Evolutionary conservation across 345 rosid species (phyloP).

Genomic region (Raphanus sativus): DNA sequence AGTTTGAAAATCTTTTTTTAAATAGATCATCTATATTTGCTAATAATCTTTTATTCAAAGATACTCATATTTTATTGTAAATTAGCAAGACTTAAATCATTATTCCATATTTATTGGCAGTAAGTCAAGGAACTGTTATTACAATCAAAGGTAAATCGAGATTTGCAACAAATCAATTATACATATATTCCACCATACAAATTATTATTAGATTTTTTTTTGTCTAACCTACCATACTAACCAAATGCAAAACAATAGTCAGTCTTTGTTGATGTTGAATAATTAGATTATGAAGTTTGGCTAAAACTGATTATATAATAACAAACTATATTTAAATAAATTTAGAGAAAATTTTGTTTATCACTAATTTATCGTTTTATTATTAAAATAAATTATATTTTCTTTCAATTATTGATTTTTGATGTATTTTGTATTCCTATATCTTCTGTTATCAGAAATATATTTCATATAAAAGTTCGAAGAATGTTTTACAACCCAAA

Average conservation of each 20-base stretch:
- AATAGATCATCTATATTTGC: neutral
- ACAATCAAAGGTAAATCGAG: neutral
- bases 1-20: neutral
- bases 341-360: too few species aligned
- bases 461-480: neutral
- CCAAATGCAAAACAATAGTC: neutral
- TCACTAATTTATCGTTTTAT: neutral
- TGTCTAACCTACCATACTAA: neutral
- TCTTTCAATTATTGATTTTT: neutral
- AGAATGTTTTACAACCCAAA: neutral
- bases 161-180: neutral
- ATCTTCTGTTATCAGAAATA: neutral
- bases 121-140: neutral
- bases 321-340: neutral
- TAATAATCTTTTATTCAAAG: neutral
- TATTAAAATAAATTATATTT: too few species aligned
- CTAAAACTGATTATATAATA: neutral
- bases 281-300: neutral
- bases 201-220: neutral
- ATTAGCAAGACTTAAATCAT: too few species aligned
- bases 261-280: neutral
- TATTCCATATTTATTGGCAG: neutral
- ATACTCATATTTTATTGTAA: neutral
- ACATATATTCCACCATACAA: neutral
- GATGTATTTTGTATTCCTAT: neutral